A percentile compares a stretch with the other conserved stretches of the same genome.
Evolutionary conservation across 2,329 filamentous ascomycete species (phyloP).

Genomic region (Trichoderma sp.): DNA sequence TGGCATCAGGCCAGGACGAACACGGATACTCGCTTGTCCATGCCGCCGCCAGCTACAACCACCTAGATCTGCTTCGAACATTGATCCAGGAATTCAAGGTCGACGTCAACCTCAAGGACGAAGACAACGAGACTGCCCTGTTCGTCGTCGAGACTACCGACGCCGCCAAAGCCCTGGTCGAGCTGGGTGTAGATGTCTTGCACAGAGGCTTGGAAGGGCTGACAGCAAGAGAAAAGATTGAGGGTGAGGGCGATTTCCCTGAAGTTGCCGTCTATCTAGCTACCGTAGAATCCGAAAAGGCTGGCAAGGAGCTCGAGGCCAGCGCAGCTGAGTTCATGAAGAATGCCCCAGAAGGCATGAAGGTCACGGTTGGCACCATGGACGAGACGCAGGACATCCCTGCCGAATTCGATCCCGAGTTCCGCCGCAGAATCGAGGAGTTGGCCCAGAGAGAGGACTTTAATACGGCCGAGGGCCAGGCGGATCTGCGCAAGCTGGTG

Average conservation of each 20-base stretch:
- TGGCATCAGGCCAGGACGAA: constrained; percentile 78
- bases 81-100: constrained; percentile 76
- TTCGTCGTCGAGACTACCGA: constrained; percentile 85
- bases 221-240: constrained; percentile 79
- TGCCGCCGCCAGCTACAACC: constrained; percentile 89
- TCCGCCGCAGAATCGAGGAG: constrained; percentile 83
- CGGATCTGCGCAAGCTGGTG: constrained; percentile 73
- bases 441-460: constrained; percentile 82
- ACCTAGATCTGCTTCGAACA: constrained; percentile 72
- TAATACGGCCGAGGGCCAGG: constrained; percentile 74
- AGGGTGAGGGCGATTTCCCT: constrained; percentile 73
- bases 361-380: constrained; percentile 75
- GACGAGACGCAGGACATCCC: constrained; percentile 58
- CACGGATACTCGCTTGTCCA: constrained; percentile 95
- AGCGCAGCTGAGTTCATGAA: constrained; percentile 31
- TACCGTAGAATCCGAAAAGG: constrained; percentile 30
- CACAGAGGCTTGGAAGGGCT: constrained; percentile 70
- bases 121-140: constrained; percentile 90
- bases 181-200: constrained; percentile 67
- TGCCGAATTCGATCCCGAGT: constrained; percentile 72
- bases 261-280: constrained; percentile 70
- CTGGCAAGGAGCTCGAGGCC: constrained; percentile 31
- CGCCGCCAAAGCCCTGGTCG: constrained; percentile 74
- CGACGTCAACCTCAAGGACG: constrained; percentile 77
- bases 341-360: constrained; percentile 68